Evolutionary conservation across 257 asterid species (phyloP).

Genomic region (Solanum ossicruentum): DNA sequence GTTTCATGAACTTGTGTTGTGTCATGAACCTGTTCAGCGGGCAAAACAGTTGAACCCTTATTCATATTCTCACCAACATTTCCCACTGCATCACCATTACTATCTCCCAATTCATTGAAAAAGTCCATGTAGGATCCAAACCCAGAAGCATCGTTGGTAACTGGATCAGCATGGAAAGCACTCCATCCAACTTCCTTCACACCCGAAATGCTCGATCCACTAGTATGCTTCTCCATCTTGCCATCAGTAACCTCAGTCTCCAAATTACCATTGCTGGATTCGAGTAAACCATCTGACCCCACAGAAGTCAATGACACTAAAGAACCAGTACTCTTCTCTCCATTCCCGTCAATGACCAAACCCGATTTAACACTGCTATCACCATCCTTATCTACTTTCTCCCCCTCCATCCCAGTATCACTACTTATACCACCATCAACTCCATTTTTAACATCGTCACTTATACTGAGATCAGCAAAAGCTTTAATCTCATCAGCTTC

Average conservation of each 20-base stretch:
- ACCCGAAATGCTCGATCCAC: conserved; percentile 36
- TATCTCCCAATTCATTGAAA: conserved; percentile 49
- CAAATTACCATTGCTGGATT: conserved; percentile 19
- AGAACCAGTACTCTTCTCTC: conserved; percentile 13
- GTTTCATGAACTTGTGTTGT: background rate
- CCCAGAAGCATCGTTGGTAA: conserved; percentile 21
- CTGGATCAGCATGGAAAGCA: conserved; percentile 43
- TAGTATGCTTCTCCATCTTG: conserved; percentile 8
- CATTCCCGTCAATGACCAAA: conserved; percentile 4
- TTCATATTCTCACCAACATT: background rate
- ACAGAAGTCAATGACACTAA: conserved; percentile 23
- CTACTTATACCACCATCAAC: background rate
- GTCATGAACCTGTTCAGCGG: background rate
- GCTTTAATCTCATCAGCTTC: conserved; percentile 69
- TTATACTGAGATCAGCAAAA: conserved; percentile 52
- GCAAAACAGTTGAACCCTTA: conserved; percentile 3
- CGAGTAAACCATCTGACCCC: conserved; percentile 22
- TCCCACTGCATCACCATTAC: conserved; percentile 17
- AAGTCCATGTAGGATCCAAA: conserved; percentile 85
- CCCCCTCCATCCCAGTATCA: conserved; percentile 1
- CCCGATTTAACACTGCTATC: background rate
- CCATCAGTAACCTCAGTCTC: conserved; percentile 20
- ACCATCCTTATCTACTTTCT: conserved; percentile 13
- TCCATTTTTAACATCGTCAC: conserved; percentile 24
- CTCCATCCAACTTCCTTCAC: conserved; percentile 90